phyloP scores from a whole-genome alignment of 2,329 filamentous ascomycete species.

The Arachnomyces sp. region DNA sequence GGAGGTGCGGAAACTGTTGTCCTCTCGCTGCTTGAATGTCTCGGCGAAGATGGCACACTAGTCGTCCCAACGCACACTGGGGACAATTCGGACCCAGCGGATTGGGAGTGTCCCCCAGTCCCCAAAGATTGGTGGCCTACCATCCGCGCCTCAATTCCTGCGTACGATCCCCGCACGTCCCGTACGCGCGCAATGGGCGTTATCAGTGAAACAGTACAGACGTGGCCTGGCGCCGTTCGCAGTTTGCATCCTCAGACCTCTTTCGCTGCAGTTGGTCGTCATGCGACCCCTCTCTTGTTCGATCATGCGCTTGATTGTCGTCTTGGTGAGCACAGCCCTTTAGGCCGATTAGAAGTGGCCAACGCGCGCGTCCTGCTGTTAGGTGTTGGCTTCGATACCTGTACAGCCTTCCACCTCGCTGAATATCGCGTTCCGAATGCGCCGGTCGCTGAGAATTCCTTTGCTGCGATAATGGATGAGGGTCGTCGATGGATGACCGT shows the following conservation, averaged over 20 bases:
- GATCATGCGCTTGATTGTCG: slow-evolving; percentile 2
- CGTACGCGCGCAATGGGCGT: not conserved
- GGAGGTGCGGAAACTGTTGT: no score
- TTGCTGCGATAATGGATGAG: not conserved
- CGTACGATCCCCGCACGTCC: not conserved
- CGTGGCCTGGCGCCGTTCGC: slow-evolving; percentile 4
- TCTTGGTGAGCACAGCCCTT: not conserved
- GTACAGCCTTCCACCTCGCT: slow-evolving; percentile 5
- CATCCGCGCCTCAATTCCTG: slow-evolving; percentile 1
- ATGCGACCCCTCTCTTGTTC: not conserved
- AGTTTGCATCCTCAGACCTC: slow-evolving; percentile 4
- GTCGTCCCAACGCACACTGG: no score
- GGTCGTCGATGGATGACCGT: slow-evolving; percentile 2
- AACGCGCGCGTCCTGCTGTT: not conserved
- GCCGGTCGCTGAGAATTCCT: not conserved
- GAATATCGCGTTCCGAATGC: slow-evolving; percentile 1
- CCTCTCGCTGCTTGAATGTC: no score
- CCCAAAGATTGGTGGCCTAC: slow-evolving; percentile 3
- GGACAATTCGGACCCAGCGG: no score
- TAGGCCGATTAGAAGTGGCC: not conserved
- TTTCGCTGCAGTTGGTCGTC: not conserved
- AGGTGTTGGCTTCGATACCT: not conserved
- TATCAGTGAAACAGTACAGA: not conserved
- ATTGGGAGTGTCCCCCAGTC: slow-evolving; percentile 3
- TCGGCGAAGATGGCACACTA: no score